phyloP scores from a whole-genome alignment of 2,329 filamentous ascomycete species.

The Helotiales sp. region DNA sequence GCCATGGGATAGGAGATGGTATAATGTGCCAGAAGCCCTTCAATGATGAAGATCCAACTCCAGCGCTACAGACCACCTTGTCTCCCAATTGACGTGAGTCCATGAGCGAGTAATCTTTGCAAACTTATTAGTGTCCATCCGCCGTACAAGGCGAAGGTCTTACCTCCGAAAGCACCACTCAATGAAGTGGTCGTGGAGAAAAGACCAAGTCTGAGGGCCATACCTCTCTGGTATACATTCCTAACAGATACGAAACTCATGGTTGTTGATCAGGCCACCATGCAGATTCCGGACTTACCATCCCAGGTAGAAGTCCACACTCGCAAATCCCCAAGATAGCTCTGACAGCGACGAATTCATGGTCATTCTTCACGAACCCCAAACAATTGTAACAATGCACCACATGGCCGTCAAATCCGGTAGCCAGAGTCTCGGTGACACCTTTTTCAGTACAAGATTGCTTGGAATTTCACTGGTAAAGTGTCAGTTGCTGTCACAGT shows the following conservation, averaged over 20 bases:
- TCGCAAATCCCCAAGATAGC: slow-evolving; percentile 67
- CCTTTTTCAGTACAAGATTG: slow-evolving; percentile 60
- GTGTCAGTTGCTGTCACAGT: slow-evolving; percentile 5
- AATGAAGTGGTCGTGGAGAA: slow-evolving; percentile 72
- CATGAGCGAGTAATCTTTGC: slow-evolving; percentile 59
- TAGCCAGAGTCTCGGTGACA: slow-evolving; percentile 63
- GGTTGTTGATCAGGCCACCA: not conserved
- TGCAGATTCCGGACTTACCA: slow-evolving; percentile 49
- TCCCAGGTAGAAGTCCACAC: slow-evolving; percentile 69
- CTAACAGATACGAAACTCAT: slow-evolving; percentile 66
- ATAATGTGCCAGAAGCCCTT: slow-evolving; percentile 55
- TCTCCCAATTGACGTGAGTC: slow-evolving; percentile 62
- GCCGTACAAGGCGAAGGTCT: not conserved
- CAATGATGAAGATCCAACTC: slow-evolving; percentile 59
- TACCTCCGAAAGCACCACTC: slow-evolving; percentile 60
- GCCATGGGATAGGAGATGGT: not conserved
- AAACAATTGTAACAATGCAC: slow-evolving; percentile 71
- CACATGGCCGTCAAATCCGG: slow-evolving; percentile 67
- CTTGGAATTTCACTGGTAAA: slow-evolving; percentile 54
- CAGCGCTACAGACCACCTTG: slow-evolving; percentile 53
- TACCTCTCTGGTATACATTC: slow-evolving; percentile 59
- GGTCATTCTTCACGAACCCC: slow-evolving; percentile 50
- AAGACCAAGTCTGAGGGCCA: slow-evolving; percentile 63
- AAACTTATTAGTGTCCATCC: not conserved
- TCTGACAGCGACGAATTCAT: slow-evolving; percentile 64